phyloP scores from a whole-genome alignment of 225 moss, liverwort and hornwort genomes.

The Pseudisothecium myosuroides region DNA sequence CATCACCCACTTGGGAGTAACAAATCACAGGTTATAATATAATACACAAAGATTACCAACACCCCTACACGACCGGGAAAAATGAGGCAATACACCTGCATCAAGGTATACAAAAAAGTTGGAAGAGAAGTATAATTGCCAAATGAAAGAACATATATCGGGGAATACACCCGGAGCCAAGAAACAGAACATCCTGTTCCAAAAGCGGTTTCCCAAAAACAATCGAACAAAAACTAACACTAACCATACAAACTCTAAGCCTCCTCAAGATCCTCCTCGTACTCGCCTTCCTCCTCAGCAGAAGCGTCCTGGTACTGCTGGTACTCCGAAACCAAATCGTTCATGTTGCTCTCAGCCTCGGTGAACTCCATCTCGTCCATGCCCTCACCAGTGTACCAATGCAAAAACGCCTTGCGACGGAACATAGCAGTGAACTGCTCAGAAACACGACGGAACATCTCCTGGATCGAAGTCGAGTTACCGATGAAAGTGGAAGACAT shows the following conservation, averaged over 20 bases:
- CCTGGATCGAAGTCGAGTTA: constrained; percentile 46
- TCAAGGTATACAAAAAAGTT: background rate
- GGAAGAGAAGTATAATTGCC: background rate
- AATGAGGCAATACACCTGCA: background rate
- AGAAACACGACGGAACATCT: constrained; percentile 42
- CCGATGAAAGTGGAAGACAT: constrained; percentile 53
- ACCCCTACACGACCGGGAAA: background rate
- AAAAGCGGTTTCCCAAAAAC: background rate
- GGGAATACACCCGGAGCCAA: background rate
- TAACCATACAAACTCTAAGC: background rate
- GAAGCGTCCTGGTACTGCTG: constrained; percentile 44
- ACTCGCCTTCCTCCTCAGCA: constrained; percentile 29
- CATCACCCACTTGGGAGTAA: too few relatives aligned
- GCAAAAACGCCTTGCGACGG: constrained; percentile 43
- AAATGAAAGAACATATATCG: background rate
- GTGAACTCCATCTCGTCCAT: constrained; percentile 64
- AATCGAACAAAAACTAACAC: background rate
- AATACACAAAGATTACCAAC: too few relatives aligned
- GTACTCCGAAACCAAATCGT: constrained; percentile 43
- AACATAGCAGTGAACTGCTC: constrained; percentile 57
- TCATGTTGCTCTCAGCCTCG: constrained; percentile 52
- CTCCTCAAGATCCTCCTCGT: constrained; percentile 31
- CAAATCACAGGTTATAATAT: background rate
- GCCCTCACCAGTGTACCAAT: constrained; percentile 51
- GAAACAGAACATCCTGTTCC: constrained; percentile 19